phyloP scores from a whole-genome alignment of 2,329 filamentous ascomycete genomes.

The Bipolaris gigantea region DNA sequence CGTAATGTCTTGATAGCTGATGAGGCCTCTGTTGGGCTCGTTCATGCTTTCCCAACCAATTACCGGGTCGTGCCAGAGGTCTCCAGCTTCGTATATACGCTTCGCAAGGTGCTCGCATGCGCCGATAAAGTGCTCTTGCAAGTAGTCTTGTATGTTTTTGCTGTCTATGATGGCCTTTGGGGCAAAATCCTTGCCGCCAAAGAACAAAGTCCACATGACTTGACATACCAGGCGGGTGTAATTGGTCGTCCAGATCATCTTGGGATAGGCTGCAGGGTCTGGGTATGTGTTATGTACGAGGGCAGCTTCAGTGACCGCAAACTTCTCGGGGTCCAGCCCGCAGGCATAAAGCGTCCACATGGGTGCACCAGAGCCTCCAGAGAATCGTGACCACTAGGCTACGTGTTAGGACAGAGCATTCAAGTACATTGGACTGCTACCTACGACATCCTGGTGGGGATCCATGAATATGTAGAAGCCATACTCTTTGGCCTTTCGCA shows the following conservation, averaged over 20 bases:
- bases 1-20: constrained; percentile 80
- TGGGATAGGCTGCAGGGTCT: constrained; percentile 82
- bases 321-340: constrained; percentile 83
- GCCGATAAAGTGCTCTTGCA: constrained; percentile 81
- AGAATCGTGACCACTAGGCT: constrained; percentile 83
- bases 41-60: constrained; percentile 97
- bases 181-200: constrained; percentile 85
- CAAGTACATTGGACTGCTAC: constrained; percentile 40
- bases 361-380: constrained; percentile 90
- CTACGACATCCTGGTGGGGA: constrained; percentile 93
- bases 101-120: constrained; percentile 80
- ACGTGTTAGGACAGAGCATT: constrained; percentile 21
- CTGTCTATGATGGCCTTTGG: constrained; percentile 95
- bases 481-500: constrained; percentile 83
- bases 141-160: constrained; percentile 92
- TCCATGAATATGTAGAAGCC: constrained; percentile 99
- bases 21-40: constrained; percentile 86
- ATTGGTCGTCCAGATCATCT: constrained; percentile 99
- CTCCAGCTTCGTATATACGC: constrained; percentile 85
- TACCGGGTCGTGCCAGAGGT: constrained; percentile 81
- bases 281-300: constrained; percentile 94
- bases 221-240: constrained; percentile 85
- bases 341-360: constrained; percentile 98
- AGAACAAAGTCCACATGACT: constrained; percentile 94
- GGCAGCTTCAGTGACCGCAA: constrained; percentile 84